These are phyloP conservation scores for Ogataea wickerhamii DNA, from an alignment of 805 yeast genomes.

Conservation along the genomic window DNA sequence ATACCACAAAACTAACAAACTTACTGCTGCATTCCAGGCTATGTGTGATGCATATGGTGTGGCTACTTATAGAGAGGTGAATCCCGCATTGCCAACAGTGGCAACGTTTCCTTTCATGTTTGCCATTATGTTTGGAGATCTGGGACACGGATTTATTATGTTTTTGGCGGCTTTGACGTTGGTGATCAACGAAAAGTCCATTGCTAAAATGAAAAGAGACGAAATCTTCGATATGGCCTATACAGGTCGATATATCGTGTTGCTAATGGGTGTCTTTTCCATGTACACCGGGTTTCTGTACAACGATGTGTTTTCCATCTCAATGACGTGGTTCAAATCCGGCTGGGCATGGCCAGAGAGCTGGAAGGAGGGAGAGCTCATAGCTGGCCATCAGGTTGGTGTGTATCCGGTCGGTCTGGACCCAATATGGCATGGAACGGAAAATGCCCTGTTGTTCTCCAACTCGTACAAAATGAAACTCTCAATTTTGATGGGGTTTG, in stretches of 20 bases:
- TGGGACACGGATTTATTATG: slow-evolving; percentile 91
- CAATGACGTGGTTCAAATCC: slow-evolving; percentile 81
- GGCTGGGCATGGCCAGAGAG: slow-evolving; percentile 93
- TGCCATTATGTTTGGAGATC: slow-evolving; percentile 98
- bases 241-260: slow-evolving; percentile 83
- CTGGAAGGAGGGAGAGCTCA: slow-evolving; percentile 64
- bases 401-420: slow-evolving; percentile 85
- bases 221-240: slow-evolving; percentile 97
- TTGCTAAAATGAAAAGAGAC: slow-evolving; percentile 70
- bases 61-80: slow-evolving; percentile 89
- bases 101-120: slow-evolving; percentile 98
- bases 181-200: slow-evolving; percentile 68
- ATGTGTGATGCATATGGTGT: slow-evolving; percentile 96
- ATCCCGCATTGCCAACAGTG: slow-evolving; percentile 92
- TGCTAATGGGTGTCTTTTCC: slow-evolving; percentile 92
- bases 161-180: slow-evolving; percentile 67
- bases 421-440: slow-evolving; percentile 96
- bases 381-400: slow-evolving; percentile 63
- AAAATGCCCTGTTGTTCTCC: slow-evolving; percentile 82
- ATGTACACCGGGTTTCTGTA: slow-evolving; percentile 93
- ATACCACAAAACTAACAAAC: slow-evolving; percentile 88
- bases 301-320: slow-evolving; percentile 89
- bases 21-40: slow-evolving; percentile 87
- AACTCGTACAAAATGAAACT: slow-evolving; percentile 97
- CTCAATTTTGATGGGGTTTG: slow-evolving; percentile 89